Conservation (phyloP, 768 basidiomycete species). For the Mycena indigotica region DNA sequence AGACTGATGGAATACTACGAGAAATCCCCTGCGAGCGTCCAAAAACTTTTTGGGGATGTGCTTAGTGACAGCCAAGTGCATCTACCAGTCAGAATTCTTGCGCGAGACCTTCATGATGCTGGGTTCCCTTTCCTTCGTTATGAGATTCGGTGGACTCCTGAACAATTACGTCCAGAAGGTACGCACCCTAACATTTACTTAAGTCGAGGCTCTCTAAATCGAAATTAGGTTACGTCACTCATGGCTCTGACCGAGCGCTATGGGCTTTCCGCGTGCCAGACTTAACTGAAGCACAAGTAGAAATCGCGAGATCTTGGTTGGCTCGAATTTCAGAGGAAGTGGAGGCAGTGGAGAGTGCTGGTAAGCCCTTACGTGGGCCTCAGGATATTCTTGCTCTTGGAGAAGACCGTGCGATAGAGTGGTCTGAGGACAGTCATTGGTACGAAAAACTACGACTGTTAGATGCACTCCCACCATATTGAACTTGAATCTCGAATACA, state of each 20-base stretch:
- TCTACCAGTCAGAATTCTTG: conserved; percentile 63
- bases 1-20: conserved; percentile 49
- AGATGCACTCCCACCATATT: conserved; percentile 24
- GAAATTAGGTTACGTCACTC: conserved; percentile 64
- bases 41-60: conserved; percentile 58
- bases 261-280: conserved; percentile 61
- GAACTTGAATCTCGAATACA: background rate
- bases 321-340: conserved; percentile 49
- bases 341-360: conserved; percentile 39
- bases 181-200: background rate
- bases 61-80: conserved; percentile 66
- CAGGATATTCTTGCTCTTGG: conserved; percentile 48
- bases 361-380: conserved; percentile 33
- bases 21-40: conserved; percentile 38
- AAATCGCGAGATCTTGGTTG: conserved; percentile 59
- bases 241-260: conserved; percentile 62
- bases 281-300: conserved; percentile 48
- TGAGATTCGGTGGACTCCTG: conserved; percentile 69
- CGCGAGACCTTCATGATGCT: conserved; percentile 55
- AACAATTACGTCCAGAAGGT: conserved; percentile 59
- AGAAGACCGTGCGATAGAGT: conserved; percentile 53
- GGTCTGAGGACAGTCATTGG: conserved; percentile 61
- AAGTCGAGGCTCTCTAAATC: background rate
- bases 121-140: conserved; percentile 71
- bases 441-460: conserved; percentile 44